Evolutionary conservation across 2,329 filamentous ascomycete genomes (phyloP).

Genomic region (Myriangium duriaei): DNA sequence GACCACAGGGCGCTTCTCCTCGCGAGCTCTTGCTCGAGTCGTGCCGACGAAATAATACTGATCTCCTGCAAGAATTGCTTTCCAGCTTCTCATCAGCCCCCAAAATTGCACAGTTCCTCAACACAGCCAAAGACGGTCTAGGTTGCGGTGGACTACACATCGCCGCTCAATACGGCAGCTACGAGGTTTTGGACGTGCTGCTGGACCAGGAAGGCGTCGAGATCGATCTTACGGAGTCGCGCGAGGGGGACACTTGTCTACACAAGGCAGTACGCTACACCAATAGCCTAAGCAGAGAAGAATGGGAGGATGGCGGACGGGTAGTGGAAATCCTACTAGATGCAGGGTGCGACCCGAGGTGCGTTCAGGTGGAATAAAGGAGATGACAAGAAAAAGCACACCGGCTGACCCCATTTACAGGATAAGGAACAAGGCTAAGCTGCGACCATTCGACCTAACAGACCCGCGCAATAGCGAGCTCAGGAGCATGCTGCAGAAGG

Average conservation of each 20-base stretch:
- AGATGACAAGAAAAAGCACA: neutral
- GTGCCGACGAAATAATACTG: slow-evolving; percentile 82
- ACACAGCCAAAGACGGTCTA: slow-evolving; percentile 71
- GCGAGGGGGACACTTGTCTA: slow-evolving; percentile 65
- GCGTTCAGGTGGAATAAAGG: slow-evolving; percentile 1
- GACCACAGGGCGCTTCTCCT: slow-evolving; percentile 54
- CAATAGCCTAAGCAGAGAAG: slow-evolving; percentile 52
- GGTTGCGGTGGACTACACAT: slow-evolving; percentile 85
- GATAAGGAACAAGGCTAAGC: slow-evolving; percentile 58
- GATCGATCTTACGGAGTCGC: slow-evolving; percentile 62
- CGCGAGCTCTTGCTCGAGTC: slow-evolving; percentile 83
- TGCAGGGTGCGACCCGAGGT: slow-evolving; percentile 54
- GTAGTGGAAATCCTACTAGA: slow-evolving; percentile 73
- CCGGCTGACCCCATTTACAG: slow-evolving; percentile 18
- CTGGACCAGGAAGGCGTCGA: slow-evolving; percentile 76
- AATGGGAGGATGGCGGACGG: slow-evolving; percentile 51
- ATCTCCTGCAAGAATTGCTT: slow-evolving; percentile 67
- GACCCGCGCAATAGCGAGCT: slow-evolving; percentile 57
- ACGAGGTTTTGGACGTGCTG: slow-evolving; percentile 69
- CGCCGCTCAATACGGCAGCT: slow-evolving; percentile 74
- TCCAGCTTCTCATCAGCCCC: slow-evolving; percentile 40
- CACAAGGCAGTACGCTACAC: slow-evolving; percentile 68
- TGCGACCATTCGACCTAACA: slow-evolving; percentile 59
- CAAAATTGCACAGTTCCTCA: slow-evolving; percentile 65
- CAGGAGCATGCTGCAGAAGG: slow-evolving; percentile 51